Percentiles rank a stretch among this genome's conserved stretches.
phyloP scores from a whole-genome alignment of 2,329 filamentous ascomycete genomes.

The Aspergillus sp. region DNA sequence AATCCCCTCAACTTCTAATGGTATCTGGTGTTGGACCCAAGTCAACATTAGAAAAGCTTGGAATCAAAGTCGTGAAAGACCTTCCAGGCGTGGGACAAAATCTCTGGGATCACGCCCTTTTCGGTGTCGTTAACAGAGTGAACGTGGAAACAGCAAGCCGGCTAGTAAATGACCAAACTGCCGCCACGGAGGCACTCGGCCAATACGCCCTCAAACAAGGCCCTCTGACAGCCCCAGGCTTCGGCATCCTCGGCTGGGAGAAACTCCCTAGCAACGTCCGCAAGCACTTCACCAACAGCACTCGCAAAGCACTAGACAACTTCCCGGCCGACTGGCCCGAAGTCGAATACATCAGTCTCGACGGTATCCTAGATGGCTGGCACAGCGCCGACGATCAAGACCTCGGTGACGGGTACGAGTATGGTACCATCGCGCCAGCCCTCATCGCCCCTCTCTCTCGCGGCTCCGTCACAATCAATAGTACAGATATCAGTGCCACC shows the following conservation, averaged over 20 bases:
- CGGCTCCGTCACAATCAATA: constrained; percentile 44
- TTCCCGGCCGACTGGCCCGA: constrained; percentile 38
- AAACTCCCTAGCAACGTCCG: constrained; percentile 23
- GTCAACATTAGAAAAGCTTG: neutral
- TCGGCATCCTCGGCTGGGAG: constrained; percentile 22
- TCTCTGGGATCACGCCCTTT: constrained; percentile 13
- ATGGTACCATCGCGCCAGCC: constrained; percentile 29
- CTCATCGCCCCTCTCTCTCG: constrained; percentile 44
- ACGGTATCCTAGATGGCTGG: constrained; percentile 15
- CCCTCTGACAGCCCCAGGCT: constrained; percentile 9
- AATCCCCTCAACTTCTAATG: constrained; percentile 25
- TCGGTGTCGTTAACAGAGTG: constrained; percentile 10
- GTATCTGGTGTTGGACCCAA: constrained; percentile 23
- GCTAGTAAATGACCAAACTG: neutral
- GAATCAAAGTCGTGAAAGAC: constrained; percentile 8
- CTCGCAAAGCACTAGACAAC: constrained; percentile 15
- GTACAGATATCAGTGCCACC: constrained; percentile 26
- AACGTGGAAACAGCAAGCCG: constrained; percentile 3
- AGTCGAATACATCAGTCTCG: constrained; percentile 34
- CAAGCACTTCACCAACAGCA: constrained; percentile 10
- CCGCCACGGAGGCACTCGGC: neutral
- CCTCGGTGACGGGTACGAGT: constrained; percentile 25
- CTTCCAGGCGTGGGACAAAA: constrained; percentile 15
- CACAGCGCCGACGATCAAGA: constrained; percentile 4
- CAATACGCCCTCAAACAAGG: constrained; percentile 6